phyloP scores from a whole-genome alignment of 345 rosid species.

The Camelina sativa region DNA sequence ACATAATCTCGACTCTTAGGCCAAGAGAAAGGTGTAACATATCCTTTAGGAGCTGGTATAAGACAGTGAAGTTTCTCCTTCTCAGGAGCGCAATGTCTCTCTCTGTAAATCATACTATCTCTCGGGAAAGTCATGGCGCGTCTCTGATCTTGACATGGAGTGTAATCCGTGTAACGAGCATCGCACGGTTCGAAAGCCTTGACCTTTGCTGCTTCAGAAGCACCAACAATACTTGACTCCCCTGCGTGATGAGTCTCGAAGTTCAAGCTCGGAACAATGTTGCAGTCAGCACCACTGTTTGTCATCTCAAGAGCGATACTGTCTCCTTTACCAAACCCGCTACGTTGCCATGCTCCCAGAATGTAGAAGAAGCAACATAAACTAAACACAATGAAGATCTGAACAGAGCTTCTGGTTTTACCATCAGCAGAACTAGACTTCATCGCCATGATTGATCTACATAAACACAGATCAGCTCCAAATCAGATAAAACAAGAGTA shows the following conservation, averaged over 20 bases:
- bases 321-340: constrained; percentile 99
- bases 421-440: constrained; percentile 74
- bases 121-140: constrained; percentile 99
- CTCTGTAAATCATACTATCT: constrained; percentile 87
- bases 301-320: constrained; percentile 88
- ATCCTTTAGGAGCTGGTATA: constrained; percentile 92
- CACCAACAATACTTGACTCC: constrained; percentile 50
- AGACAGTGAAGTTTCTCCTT: constrained; percentile 79
- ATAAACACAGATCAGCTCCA: constrained; percentile 12
- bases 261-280: constrained; percentile 66
- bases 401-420: constrained; percentile 86
- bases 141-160: constrained; percentile 95
- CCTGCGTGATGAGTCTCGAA: constrained; percentile 96
- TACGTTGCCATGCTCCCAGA: constrained; percentile 96
- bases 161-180: constrained; percentile 74
- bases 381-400: constrained; percentile 78
- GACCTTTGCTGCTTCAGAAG: constrained; percentile 58
- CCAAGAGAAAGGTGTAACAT: constrained; percentile 97
- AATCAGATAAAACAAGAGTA: not conserved
- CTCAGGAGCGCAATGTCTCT: constrained; percentile 88
- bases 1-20: constrained; percentile 99
- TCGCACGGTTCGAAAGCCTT: constrained; percentile 71
- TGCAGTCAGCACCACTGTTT: constrained; percentile 81
- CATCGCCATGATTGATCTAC: constrained; percentile 70
- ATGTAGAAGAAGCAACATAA: constrained; percentile 91